A percentile compares a stretch with the other conserved stretches of the same genome.
Evolutionary conservation across 768 basidiomycete genomes (phyloP).

Genomic region (Pluteus cervinus): DNA sequence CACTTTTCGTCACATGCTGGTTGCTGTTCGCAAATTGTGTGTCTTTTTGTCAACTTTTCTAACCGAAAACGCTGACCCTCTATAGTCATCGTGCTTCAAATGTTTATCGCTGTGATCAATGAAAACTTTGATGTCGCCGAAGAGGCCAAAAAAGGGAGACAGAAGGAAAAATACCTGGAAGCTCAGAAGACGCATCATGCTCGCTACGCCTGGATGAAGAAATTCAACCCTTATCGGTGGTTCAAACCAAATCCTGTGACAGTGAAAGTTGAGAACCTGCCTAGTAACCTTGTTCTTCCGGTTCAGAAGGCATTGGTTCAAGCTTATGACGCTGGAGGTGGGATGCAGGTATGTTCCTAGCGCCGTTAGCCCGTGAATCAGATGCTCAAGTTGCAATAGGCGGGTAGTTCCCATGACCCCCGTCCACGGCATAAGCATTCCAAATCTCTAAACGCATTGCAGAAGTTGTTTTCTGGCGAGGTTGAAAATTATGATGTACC

Average conservation of each 20-base stretch:
- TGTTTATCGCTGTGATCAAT: conserved; percentile 97
- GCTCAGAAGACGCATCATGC: conserved; percentile 49
- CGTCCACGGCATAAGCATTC: conserved; percentile 43
- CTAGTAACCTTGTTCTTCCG: conserved; percentile 70
- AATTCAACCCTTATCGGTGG: conserved; percentile 86
- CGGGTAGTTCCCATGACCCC: background rate
- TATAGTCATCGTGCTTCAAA: conserved; percentile 83
- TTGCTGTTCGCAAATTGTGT: conserved; percentile 87
- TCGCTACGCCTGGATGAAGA: conserved; percentile 59
- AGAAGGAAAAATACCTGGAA: conserved; percentile 65
- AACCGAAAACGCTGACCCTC: conserved; percentile 3
- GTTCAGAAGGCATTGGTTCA: conserved; percentile 74
- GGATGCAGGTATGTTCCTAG: conserved; percentile 1
- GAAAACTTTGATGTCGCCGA: conserved; percentile 94
- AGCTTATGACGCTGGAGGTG: conserved; percentile 29
- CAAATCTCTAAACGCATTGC: conserved; percentile 55
- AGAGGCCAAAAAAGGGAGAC: conserved; percentile 78
- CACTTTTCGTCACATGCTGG: conserved; percentile 77
- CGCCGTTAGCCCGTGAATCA: no score
- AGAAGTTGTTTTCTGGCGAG: conserved; percentile 61
- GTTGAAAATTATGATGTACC: conserved; percentile 49
- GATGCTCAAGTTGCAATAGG: conserved; percentile 8
- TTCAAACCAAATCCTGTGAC: conserved; percentile 67
- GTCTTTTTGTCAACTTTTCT: conserved; percentile 21
- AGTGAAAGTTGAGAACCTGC: conserved; percentile 63